These are phyloP conservation scores for Ustilago esculenta DNA, from an alignment of 1,284 basidiomycete species.

Conservation along the genomic window DNA sequence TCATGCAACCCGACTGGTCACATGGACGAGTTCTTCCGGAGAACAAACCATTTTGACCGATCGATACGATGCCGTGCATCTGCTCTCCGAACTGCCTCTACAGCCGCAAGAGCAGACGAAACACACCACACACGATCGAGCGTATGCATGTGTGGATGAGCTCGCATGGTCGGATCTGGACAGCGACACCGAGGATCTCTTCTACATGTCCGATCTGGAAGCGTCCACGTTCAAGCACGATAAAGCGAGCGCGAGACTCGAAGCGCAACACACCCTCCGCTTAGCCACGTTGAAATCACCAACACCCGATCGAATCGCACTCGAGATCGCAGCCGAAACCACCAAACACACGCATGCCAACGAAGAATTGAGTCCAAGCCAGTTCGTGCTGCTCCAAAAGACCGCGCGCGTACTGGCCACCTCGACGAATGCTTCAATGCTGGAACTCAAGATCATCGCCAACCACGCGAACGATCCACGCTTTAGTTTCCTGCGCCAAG, in stretches of 20 bases:
- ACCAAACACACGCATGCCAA: not conserved
- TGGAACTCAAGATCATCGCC: slow-evolving; percentile 86
- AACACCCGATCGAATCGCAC: not conserved
- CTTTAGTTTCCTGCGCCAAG: slow-evolving; percentile 77
- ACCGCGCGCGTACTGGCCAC: slow-evolving; percentile 76
- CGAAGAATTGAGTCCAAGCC: slow-evolving; percentile 52
- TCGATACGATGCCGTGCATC: slow-evolving; percentile 31
- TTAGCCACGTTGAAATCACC: not conserved
- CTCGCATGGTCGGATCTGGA: slow-evolving; percentile 35
- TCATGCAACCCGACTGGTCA: slow-evolving; percentile 8
- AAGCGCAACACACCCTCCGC: slow-evolving; percentile 6
- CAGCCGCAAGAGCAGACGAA: not conserved
- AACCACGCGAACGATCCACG: slow-evolving; percentile 77
- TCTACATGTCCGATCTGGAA: slow-evolving; percentile 27
- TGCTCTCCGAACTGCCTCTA: slow-evolving; percentile 7
- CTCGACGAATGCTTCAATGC: slow-evolving; percentile 78
- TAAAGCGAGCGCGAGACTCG: slow-evolving; percentile 4
- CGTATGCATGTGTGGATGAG: not conserved
- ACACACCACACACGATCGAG: not conserved
- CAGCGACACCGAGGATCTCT: slow-evolving; percentile 32
- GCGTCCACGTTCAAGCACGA: slow-evolving; percentile 4
- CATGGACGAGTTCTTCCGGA: slow-evolving; percentile 17
- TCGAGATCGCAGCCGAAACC: not conserved
- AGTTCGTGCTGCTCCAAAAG: slow-evolving; percentile 77
- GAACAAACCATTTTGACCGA: slow-evolving; percentile 6